Conservation (phyloP, 257 asterid species). For the Solanum medicagineum region DNA sequence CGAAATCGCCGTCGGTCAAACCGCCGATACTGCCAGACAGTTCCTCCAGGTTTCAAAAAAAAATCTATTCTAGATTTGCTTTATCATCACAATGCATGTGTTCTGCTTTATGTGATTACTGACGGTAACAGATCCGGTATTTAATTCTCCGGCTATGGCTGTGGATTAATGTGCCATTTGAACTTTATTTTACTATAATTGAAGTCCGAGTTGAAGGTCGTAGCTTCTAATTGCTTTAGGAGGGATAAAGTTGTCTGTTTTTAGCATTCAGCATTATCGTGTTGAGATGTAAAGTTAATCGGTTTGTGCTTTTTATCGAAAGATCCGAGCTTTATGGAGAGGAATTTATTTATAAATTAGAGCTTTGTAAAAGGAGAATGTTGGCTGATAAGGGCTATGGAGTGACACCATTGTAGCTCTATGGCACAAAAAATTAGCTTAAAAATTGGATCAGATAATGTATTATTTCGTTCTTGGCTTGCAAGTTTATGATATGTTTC, state of each 20-base stretch:
- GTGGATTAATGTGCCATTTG: neutral
- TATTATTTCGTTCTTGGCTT: neutral
- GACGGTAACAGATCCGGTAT: neutral
- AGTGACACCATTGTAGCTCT: neutral
- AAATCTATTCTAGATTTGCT: neutral
- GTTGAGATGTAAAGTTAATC: neutral
- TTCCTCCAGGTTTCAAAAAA: constrained; percentile 54
- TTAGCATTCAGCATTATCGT: neutral
- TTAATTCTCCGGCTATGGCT: neutral
- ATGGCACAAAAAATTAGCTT: neutral
- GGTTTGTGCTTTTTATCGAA: neutral
- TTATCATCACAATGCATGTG: neutral
- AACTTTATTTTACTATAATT: neutral
- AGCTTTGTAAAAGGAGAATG: neutral
- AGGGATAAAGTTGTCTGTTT: neutral
- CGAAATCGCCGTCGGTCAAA: constrained; percentile 84
- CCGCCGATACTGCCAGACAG: constrained; percentile 74
- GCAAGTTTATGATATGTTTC: neutral
- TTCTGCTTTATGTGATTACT: neutral
- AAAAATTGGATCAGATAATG: neutral
- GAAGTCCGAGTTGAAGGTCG: neutral
- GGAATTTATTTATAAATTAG: neutral
- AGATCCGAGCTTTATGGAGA: neutral
- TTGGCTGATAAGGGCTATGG: neutral
- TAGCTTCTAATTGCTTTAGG: neutral